Conservation (phyloP, 2,329 filamentous ascomycete genomes). For the Aspergillus uvarum region DNA sequence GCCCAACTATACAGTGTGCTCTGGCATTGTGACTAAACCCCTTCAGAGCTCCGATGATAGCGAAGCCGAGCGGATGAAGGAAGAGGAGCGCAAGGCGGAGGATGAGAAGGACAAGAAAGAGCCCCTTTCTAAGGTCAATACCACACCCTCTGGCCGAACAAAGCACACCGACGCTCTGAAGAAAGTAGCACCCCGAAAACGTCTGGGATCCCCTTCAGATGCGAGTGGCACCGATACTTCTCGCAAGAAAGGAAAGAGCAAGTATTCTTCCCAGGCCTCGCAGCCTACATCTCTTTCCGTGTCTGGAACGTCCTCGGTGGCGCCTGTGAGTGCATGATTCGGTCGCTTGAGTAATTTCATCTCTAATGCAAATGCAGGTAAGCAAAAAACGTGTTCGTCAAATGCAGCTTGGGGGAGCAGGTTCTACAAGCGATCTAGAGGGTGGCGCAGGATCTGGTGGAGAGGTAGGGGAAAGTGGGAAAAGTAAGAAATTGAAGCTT, state of each 20-base stretch:
- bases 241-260: constrained; percentile 75
- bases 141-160: constrained; percentile 61
- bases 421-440: constrained; percentile 58
- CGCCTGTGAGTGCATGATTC: constrained; percentile 33
- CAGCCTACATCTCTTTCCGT: constrained; percentile 57
- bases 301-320: constrained; percentile 63
- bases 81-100: constrained; percentile 60
- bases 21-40: background rate
- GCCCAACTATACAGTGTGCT: background rate
- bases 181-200: constrained; percentile 67
- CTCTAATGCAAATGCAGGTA: constrained; percentile 32
- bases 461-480: constrained; percentile 47
- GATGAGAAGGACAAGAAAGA: constrained; percentile 55
- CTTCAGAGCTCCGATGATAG: constrained; percentile 59
- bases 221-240: constrained; percentile 88
- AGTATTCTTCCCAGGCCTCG: constrained; percentile 47
- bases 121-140: constrained; percentile 67
- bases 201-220: constrained; percentile 85
- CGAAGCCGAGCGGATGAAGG: constrained; percentile 62
- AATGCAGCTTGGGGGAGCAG: constrained; percentile 32
- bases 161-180: constrained; percentile 55
- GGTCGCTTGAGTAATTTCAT: background rate
- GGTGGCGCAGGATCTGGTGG: constrained; percentile 50
- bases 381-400: constrained; percentile 53
- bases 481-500: constrained; percentile 51